Conservation (phyloP, 176 grass and related monocot genomes). For the Eremochloa ophiuroides region DNA sequence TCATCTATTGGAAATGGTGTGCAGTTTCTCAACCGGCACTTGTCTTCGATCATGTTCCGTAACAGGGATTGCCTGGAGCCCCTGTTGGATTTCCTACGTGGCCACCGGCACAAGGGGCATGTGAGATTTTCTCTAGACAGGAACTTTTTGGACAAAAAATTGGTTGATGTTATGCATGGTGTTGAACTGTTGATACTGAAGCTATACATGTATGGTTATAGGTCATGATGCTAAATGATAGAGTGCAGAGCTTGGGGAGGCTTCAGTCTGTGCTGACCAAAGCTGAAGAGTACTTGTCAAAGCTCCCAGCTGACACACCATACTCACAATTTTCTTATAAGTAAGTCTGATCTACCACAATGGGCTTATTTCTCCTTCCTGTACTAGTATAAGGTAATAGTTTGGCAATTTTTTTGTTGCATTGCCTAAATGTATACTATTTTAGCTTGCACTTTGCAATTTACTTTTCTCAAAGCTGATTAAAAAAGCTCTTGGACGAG, state of each 20-base stretch:
- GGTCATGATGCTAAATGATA: constrained; percentile 98
- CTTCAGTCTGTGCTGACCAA: constrained; percentile 87
- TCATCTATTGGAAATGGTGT: constrained; percentile 97
- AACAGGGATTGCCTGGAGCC: constrained; percentile 93
- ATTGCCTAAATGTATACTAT: background rate
- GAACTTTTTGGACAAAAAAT: background rate
- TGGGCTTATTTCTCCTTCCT: background rate
- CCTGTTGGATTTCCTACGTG: constrained; percentile 88
- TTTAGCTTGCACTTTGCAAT: background rate
- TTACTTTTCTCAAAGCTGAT: background rate
- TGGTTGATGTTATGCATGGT: background rate
- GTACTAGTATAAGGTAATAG: background rate
- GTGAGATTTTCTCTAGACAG: constrained; percentile 40
- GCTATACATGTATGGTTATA: constrained; percentile 20
- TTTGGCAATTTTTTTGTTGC: background rate
- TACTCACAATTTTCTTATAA: constrained; percentile 66
- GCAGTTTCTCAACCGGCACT: constrained; percentile 87
- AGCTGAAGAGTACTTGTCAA: constrained; percentile 78
- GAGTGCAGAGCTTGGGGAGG: constrained; percentile 69
- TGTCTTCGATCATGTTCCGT: constrained; percentile 94
- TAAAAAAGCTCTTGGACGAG: background rate
- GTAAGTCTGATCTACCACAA: constrained; percentile 41
- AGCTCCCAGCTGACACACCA: constrained; percentile 66
- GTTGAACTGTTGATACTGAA: background rate
- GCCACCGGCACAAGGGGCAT: constrained; percentile 74